Conservation (phyloP, 768 basidiomycete species). For the Cystobasidium ongulense region DNA sequence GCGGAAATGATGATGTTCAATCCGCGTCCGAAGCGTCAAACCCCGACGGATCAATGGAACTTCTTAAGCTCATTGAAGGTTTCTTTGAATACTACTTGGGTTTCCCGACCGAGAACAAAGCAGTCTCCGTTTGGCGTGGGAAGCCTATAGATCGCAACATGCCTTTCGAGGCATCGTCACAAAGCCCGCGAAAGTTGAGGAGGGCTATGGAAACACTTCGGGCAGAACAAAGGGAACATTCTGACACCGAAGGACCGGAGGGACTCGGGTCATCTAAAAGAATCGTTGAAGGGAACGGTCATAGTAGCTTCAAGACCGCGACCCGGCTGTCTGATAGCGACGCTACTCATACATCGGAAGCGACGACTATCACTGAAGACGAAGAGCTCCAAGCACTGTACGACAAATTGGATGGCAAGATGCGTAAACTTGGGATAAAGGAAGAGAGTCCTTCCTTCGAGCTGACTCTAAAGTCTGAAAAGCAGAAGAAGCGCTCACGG, state of each 20-base stretch:
- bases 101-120: slow-evolving; percentile 20
- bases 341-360: not conserved
- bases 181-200: not conserved
- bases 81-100: slow-evolving; percentile 19
- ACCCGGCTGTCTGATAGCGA: not conserved
- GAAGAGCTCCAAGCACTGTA: not conserved
- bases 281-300: no score
- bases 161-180: not conserved
- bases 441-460: not conserved
- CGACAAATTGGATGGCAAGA: not conserved
- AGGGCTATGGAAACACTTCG: not conserved
- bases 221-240: not conserved
- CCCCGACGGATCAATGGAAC: not conserved
- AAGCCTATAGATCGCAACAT: not conserved
- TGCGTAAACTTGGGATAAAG: not conserved
- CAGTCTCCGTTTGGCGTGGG: slow-evolving; percentile 15
- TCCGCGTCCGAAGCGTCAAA: not conserved
- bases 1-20: not conserved
- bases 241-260: not conserved
- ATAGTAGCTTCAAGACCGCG: no score
- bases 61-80: slow-evolving; percentile 12
- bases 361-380: not conserved
- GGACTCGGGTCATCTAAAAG: not conserved
- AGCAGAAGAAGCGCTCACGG: not conserved
- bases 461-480: not conserved